These are phyloP conservation scores for Hanseniaspora pseudoguilliermondii DNA, from an alignment of 805 yeast genomes.

Conservation along the genomic window DNA sequence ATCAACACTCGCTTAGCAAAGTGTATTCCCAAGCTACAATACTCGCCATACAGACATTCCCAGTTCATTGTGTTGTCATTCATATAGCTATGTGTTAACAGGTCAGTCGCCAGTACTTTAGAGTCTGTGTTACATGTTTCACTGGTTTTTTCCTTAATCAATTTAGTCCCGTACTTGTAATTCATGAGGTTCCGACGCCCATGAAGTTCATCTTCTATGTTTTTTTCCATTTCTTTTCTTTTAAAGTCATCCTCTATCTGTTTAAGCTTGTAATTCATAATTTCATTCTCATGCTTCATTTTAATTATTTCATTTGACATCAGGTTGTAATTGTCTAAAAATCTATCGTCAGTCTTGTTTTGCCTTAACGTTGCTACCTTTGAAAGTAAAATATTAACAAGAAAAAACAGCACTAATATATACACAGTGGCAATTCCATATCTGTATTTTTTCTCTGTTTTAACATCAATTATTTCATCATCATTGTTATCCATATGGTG, in stretches of 20 bases:
- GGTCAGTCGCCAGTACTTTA: neutral
- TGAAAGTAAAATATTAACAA: neutral
- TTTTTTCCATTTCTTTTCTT: neutral
- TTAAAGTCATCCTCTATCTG: neutral
- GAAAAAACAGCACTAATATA: neutral
- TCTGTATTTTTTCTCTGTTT: conserved; percentile 4
- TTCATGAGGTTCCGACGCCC: neutral
- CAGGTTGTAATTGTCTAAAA: neutral
- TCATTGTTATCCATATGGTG: neutral
- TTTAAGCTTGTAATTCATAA: neutral
- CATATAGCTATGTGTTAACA: neutral
- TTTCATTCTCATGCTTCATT: neutral
- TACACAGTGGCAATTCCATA: conserved; percentile 2
- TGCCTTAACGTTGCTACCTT: neutral
- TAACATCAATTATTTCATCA: conserved; percentile 1
- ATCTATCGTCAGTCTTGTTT: neutral
- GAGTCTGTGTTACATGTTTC: neutral
- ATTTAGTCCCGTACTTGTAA: conserved; percentile 2
- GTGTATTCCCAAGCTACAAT: neutral
- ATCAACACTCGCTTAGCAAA: neutral
- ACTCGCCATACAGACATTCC: neutral
- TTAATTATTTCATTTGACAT: neutral
- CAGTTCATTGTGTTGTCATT: neutral
- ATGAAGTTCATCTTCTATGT: neutral
- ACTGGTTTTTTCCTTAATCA: conserved; percentile 1